Percentiles rank a stretch among this genome's conserved stretches.
These are phyloP conservation scores for Pinus taeda DNA, from an alignment of 75 land plant species.

Conservation along the genomic window DNA sequence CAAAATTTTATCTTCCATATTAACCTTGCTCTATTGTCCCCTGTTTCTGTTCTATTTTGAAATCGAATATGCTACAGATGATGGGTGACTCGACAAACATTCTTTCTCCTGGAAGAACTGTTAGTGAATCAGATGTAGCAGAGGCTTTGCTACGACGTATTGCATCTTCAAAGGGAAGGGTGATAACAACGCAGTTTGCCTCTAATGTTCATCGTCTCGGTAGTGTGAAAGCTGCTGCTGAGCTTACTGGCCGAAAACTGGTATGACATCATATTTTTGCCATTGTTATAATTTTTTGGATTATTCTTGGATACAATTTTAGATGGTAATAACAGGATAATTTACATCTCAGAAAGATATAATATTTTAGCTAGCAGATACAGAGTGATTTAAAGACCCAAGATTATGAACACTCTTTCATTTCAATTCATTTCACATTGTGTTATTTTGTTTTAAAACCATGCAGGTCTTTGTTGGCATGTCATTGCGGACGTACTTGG, in stretches of 20 bases:
- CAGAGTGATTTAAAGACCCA: background rate
- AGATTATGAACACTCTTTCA: background rate
- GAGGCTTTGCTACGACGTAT: slow-evolving; percentile 75
- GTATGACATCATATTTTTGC: slow-evolving; percentile 27
- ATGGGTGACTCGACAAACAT: slow-evolving; percentile 99
- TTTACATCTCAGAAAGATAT: background rate
- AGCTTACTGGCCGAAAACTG: slow-evolving; percentile 90
- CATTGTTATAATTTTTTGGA: background rate
- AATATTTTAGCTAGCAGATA: background rate
- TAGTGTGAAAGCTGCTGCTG: slow-evolving; percentile 97
- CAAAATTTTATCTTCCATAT: background rate
- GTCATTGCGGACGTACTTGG: slow-evolving; percentile 91
- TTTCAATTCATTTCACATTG: background rate
- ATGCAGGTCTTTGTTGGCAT: slow-evolving; percentile 93
- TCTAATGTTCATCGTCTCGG: slow-evolving; percentile 98
- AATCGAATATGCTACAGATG: slow-evolving; percentile 54
- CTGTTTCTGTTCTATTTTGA: slow-evolving; percentile 1
- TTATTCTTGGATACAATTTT: background rate
- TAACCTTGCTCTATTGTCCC: slow-evolving; percentile 6
- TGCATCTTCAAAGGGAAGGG: slow-evolving; percentile 78
- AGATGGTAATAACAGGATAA: background rate
- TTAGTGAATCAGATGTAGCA: slow-evolving; percentile 86
- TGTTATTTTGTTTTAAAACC: slow-evolving; percentile 3
- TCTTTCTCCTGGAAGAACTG: slow-evolving; percentile 94
- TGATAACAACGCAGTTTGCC: slow-evolving; percentile 97